Conservation (phyloP, 2,329 filamentous ascomycete species). For the Chalaropsis thielavioides region DNA sequence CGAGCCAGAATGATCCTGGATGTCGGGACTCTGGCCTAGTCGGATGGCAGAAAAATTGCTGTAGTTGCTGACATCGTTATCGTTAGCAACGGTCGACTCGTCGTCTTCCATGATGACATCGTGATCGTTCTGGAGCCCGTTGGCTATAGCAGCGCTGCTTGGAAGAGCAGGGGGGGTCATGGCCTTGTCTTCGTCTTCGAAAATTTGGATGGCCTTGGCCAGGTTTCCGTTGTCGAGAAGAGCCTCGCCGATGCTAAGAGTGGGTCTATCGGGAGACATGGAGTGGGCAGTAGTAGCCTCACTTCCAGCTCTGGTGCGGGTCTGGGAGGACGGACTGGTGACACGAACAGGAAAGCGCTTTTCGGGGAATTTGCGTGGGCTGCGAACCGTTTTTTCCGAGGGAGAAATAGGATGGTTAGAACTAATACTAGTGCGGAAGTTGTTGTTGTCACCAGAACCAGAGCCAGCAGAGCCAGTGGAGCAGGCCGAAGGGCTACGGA, state of each 20-base stretch:
- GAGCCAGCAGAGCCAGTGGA: slow-evolving; percentile 20
- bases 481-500: slow-evolving; percentile 21
- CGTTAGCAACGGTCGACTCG: slow-evolving; percentile 40
- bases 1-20: slow-evolving; percentile 8
- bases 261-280: slow-evolving; percentile 20
- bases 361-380: slow-evolving; percentile 37
- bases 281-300: slow-evolving; percentile 13
- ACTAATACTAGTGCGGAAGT: slow-evolving; percentile 18
- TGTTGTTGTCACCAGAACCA: slow-evolving; percentile 14
- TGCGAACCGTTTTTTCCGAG: slow-evolving; percentile 26
- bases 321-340: slow-evolving; percentile 23
- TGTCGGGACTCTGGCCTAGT: slow-evolving; percentile 8
- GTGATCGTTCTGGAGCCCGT: not conserved
- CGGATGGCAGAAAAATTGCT: slow-evolving; percentile 83
- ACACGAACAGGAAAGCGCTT: slow-evolving; percentile 49
- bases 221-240: slow-evolving; percentile 41
- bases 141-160: slow-evolving; percentile 23
- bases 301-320: slow-evolving; percentile 15
- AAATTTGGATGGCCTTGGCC: slow-evolving; percentile 45
- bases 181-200: slow-evolving; percentile 37
- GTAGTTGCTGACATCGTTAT: slow-evolving; percentile 66
- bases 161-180: slow-evolving; percentile 19
- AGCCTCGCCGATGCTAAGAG: slow-evolving; percentile 37
- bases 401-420: slow-evolving; percentile 18
- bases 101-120: slow-evolving; percentile 22